phyloP scores from a whole-genome alignment of 345 rosid genomes.

The Arabis alpina region DNA sequence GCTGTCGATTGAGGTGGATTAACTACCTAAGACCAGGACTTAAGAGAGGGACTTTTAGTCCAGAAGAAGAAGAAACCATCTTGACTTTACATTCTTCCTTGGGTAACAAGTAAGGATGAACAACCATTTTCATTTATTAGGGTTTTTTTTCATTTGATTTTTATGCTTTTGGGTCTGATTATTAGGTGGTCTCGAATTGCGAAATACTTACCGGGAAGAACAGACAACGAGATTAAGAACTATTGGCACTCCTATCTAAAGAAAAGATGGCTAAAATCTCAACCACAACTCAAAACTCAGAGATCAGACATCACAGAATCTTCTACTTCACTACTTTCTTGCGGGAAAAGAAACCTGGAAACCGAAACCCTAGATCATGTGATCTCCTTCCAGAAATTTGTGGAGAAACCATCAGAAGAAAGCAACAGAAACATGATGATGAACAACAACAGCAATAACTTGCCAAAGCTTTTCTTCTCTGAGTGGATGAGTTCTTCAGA shows the following conservation, averaged over 20 bases:
- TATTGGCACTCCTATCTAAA: slow-evolving; percentile 89
- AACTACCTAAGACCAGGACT: slow-evolving; percentile 92
- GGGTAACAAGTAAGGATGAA: slow-evolving; percentile 84
- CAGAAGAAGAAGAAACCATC: slow-evolving; percentile 72
- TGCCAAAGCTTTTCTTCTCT: slow-evolving; percentile 69
- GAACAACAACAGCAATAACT: slow-evolving; percentile 21
- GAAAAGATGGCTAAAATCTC: slow-evolving; percentile 58
- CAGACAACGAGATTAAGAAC: slow-evolving; percentile 94
- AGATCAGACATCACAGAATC: slow-evolving; percentile 29
- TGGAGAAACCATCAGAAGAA: slow-evolving; percentile 39
- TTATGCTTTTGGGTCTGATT: slow-evolving; percentile 12
- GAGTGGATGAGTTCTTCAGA: slow-evolving; percentile 71
- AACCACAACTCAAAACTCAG: slow-evolving; percentile 45
- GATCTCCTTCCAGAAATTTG: slow-evolving; percentile 36
- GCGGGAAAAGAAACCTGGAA: slow-evolving; percentile 39
- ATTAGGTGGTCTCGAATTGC: slow-evolving; percentile 92
- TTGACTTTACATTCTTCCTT: slow-evolving; percentile 66
- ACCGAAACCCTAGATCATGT: slow-evolving; percentile 46
- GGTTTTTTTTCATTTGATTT: neutral
- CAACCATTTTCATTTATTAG: neutral
- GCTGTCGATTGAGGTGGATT: slow-evolving; percentile 95
- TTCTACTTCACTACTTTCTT: slow-evolving; percentile 33
- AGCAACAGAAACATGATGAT: slow-evolving; percentile 34
- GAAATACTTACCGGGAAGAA: slow-evolving; percentile 87
- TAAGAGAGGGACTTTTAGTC: slow-evolving; percentile 64